Evolutionary conservation across 768 basidiomycete species (phyloP).

Genomic region (Rossbeevera mucosa): DNA sequence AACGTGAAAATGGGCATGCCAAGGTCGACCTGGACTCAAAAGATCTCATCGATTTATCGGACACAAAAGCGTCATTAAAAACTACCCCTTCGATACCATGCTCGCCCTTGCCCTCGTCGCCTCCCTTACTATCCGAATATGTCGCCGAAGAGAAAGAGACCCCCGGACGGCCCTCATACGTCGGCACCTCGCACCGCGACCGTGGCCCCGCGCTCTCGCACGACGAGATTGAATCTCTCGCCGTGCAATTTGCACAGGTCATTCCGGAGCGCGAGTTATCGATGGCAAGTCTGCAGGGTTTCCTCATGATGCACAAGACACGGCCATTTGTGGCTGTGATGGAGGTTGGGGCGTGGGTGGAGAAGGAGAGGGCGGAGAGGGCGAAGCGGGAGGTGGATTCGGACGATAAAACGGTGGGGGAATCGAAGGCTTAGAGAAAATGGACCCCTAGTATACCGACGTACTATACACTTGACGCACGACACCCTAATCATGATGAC

Average conservation of each 20-base stretch:
- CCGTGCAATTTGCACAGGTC: constrained; percentile 48
- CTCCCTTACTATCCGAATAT: constrained; percentile 15
- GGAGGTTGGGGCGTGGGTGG: constrained; percentile 45
- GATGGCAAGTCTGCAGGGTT: constrained; percentile 49
- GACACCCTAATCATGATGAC: neutral
- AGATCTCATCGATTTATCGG: constrained; percentile 20
- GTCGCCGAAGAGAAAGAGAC: neutral
- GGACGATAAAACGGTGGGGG: neutral
- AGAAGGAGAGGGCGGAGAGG: constrained; percentile 33
- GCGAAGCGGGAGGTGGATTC: neutral
- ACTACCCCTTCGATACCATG: neutral
- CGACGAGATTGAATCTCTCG: constrained; percentile 42
- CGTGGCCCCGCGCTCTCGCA: constrained; percentile 40
- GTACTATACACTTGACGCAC: neutral
- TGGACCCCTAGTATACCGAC: neutral
- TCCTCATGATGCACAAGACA: constrained; percentile 65
- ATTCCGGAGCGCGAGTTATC: constrained; percentile 46
- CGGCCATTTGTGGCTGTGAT: constrained; percentile 53
- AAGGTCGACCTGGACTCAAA: neutral
- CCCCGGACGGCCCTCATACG: constrained; percentile 1
- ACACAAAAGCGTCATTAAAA: neutral
- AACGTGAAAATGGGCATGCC: neutral
- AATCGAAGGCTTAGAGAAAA: neutral
- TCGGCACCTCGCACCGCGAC: constrained; percentile 26
- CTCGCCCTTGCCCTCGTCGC: neutral